Evolutionary conservation across 202 grass and related monocot species (phyloP).

Genomic region (Bolboschoenoplectus hybrid): DNA sequence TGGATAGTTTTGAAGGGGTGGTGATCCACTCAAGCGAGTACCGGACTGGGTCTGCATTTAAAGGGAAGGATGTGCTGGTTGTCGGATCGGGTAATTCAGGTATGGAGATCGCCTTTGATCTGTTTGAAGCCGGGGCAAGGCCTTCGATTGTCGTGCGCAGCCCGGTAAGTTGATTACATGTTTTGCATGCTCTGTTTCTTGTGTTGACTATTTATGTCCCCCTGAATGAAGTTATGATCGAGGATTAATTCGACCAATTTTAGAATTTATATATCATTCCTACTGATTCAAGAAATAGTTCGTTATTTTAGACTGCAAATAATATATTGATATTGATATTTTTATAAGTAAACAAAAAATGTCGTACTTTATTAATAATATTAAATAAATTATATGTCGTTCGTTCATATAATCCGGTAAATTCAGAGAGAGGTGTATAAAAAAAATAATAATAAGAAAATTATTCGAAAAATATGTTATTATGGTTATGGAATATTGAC

Average conservation of each 20-base stretch:
- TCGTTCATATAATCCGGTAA: no score
- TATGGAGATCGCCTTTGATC: constrained; percentile 88
- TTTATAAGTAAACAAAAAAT: no score
- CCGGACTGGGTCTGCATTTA: constrained; percentile 33
- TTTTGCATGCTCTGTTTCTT: not conserved
- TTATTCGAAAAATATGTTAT: not conserved
- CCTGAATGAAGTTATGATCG: no score
- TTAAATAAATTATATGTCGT: no score
- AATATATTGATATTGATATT: no score
- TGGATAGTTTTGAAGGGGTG: constrained; percentile 53
- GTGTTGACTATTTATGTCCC: not conserved
- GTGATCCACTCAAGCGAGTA: constrained; percentile 66
- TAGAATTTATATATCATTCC: no score
- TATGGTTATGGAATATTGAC: not conserved
- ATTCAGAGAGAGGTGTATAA: no score
- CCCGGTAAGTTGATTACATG: constrained; percentile 42
- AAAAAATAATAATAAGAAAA: no score
- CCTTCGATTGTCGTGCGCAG: constrained; percentile 59
- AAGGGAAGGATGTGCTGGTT: constrained; percentile 65
- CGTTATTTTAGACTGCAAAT: no score
- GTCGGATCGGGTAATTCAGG: constrained; percentile 82
- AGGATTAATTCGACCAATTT: no score
- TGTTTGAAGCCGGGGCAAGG: constrained; percentile 51
- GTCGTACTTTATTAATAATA: no score
- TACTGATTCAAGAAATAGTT: no score